Percentiles rank a stretch among this genome's conserved stretches.
These are phyloP conservation scores for Fusarium pseudograminearum DNA, from an alignment of 2,329 filamentous ascomycete species.

Conservation along the genomic window DNA sequence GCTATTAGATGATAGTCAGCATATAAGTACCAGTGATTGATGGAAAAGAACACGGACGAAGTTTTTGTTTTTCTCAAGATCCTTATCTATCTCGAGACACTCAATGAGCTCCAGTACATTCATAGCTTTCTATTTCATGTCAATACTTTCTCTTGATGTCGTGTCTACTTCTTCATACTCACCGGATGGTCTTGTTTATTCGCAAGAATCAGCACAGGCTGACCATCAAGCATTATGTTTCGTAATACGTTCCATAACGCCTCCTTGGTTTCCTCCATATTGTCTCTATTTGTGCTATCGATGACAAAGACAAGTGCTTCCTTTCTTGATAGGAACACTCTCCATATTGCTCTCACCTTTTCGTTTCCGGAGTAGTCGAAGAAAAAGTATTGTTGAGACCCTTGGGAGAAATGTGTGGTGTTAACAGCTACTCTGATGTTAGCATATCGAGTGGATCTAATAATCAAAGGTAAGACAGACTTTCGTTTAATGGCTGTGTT, in stretches of 20 bases:
- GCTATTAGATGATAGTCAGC: neutral
- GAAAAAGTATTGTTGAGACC: neutral
- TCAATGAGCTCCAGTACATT: neutral
- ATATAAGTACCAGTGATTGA: fast-evolving
- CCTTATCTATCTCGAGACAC: neutral
- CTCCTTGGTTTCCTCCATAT: neutral
- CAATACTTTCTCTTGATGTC: neutral
- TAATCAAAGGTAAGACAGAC: neutral
- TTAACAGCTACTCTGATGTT: neutral
- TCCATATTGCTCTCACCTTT: constrained; percentile 4
- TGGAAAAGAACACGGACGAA: neutral
- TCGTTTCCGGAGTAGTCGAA: constrained; percentile 7
- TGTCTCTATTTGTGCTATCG: neutral
- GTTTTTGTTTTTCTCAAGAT: neutral
- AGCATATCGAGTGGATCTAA: fast-evolving
- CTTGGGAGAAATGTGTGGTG: fast-evolving
- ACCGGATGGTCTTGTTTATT: constrained; percentile 24
- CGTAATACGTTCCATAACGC: neutral
- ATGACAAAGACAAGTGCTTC: constrained; percentile 4
- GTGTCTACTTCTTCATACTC: neutral
- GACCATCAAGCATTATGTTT: neutral
- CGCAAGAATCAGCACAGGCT: constrained; percentile 15
- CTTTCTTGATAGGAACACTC: neutral
- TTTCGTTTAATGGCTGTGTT: fast-evolving
- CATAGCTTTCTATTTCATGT: neutral